Conservation (phyloP, 495 filamentous ascomycete genomes). For the Penicillium crystallinum region DNA sequence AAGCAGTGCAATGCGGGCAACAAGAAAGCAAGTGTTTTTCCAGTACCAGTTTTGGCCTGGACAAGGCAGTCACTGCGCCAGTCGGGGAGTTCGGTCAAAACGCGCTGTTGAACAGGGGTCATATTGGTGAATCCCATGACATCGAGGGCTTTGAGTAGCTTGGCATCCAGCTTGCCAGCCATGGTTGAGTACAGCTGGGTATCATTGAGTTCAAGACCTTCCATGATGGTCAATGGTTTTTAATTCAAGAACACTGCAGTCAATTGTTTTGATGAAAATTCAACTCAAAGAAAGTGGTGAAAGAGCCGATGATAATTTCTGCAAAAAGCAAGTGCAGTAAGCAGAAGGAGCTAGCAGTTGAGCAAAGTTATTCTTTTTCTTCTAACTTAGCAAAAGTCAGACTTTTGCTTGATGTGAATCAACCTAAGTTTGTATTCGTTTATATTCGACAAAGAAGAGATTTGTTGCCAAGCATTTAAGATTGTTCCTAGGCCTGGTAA, state of each 20-base stretch:
- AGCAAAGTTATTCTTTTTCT: not conserved
- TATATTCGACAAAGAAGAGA: conserved; percentile 9
- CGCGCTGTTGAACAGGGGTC: conserved; percentile 54
- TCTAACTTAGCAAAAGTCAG: not conserved
- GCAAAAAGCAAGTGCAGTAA: not conserved
- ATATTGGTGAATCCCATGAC: conserved; percentile 44
- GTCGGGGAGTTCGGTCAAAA: conserved; percentile 46
- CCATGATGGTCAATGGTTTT: conserved; percentile 15
- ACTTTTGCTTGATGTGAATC: not conserved
- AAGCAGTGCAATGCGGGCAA: conserved; percentile 68
- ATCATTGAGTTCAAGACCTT: conserved; percentile 19
- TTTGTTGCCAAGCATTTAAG: conserved; percentile 13
- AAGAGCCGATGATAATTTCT: not conserved
- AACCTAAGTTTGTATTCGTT: not conserved
- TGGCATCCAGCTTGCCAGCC: conserved; percentile 43
- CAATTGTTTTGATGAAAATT: conserved; percentile 2
- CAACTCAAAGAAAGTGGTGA: not conserved
- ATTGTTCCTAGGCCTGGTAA: not conserved
- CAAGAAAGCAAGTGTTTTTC: conserved; percentile 78
- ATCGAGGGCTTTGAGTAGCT: conserved; percentile 42
- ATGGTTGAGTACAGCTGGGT: conserved; percentile 39
- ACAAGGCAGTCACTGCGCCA: conserved; percentile 54
- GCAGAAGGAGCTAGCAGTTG: not conserved
- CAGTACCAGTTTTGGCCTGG: conserved; percentile 82
- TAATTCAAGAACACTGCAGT: not conserved